phyloP scores from a whole-genome alignment of 2,329 filamentous ascomycete genomes.

The Chrysoporthe puriensis region DNA sequence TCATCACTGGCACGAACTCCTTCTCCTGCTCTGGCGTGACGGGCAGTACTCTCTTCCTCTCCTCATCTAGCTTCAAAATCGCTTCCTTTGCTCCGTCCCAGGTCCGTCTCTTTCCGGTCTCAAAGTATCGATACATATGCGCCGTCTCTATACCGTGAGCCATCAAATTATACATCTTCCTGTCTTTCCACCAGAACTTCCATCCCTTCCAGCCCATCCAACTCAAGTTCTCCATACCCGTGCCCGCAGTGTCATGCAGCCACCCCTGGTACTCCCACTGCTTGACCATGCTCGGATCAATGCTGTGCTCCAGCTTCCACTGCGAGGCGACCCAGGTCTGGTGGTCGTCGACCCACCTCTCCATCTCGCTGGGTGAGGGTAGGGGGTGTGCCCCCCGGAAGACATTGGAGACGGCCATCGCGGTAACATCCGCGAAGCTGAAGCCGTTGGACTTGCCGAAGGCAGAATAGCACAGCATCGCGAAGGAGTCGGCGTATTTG shows the following conservation, averaged over 20 bases:
- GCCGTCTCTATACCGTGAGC: constrained; percentile 29
- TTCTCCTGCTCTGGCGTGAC: constrained; percentile 24
- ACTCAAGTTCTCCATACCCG: constrained; percentile 28
- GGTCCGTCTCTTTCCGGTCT: constrained; percentile 30
- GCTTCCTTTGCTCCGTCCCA: constrained; percentile 29
- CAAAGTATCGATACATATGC: constrained; percentile 29
- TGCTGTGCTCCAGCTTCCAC: constrained; percentile 33
- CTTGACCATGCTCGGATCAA: constrained; percentile 26
- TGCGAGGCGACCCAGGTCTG: constrained; percentile 39
- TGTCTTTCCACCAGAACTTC: constrained; percentile 28
- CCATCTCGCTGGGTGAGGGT: constrained; percentile 43
- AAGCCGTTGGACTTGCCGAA: constrained; percentile 40
- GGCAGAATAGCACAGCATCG: constrained; percentile 44
- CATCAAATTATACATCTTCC: constrained; percentile 28
- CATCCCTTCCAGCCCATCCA: constrained; percentile 29
- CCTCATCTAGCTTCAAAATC: constrained; percentile 28
- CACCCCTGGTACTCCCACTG: constrained; percentile 28
- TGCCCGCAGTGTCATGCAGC: constrained; percentile 28
- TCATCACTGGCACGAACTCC: constrained; percentile 5
- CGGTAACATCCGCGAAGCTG: constrained; percentile 46
- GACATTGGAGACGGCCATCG: constrained; percentile 49
- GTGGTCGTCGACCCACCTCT: constrained; percentile 38
- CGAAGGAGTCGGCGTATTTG: constrained; percentile 42
- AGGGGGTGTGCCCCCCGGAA: constrained; percentile 45
- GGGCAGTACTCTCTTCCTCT: constrained; percentile 16